Base-by-base conservation (phyloP, 2,329 filamentous ascomycete genomes). In the Ceratocystis albifundus region DNA sequence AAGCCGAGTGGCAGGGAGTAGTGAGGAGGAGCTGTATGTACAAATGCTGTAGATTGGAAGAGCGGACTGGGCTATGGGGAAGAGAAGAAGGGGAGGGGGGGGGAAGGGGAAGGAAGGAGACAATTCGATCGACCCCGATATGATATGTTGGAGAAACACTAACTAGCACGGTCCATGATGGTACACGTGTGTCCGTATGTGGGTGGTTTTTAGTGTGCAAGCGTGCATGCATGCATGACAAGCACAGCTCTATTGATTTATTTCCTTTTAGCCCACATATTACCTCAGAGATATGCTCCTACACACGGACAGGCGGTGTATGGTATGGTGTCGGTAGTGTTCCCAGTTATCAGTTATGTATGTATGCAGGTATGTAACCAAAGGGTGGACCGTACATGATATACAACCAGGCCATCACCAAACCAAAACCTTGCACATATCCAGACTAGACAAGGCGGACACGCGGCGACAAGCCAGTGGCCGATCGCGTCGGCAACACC, bases 1-100 rank as follows among this genome's bases (percentile, higher is more conserved):
- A 25, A 70, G 74, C 57, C 4, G 3, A n/a, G 28, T 6, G 25
- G n/a, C 30, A 70, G 71, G 15, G n/a, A 69, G n/a, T 71, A 69
- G 36, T 15, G 36, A 41, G 25, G 63, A 65, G 53, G 48, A 8
- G 22, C 20, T 53, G 25, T 55, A 61, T 28, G 53, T 65, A 30
- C 53, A 65, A 22, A 25, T 36, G 7, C 28, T 61, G 4, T 65
- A 65, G 45, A 15, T 4, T 4, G 12, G 17, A 46, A 10, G 41
- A n/a, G 2, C 22, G 7, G 63, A 20, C 17, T 8, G 17, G 17
- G 32, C 20, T 4, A 22, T n/a, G 36, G 12, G 45, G 5, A 28
- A 48, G 20, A 44, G 61, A 50, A 62, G 4, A 36, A 1, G 36
- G 57, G 28, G 30, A 62, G n/a, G n/a, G n/a, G n/a, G n/a, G n/a